These are phyloP conservation scores for Malbranchea cinnamomea DNA, from an alignment of 2,329 filamentous ascomycete species.

Conservation along the genomic window DNA sequence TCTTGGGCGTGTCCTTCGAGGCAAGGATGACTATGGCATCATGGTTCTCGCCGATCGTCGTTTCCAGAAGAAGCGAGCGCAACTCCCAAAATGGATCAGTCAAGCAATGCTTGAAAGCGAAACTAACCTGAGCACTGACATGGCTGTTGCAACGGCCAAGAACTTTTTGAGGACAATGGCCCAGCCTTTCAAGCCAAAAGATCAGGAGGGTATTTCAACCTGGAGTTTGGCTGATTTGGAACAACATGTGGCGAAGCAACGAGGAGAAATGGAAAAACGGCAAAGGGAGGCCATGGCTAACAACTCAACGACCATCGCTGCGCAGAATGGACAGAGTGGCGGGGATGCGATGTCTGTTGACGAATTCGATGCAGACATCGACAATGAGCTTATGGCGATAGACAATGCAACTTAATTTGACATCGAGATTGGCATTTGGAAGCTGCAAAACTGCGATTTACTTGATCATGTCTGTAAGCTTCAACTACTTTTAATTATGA, in stretches of 20 bases:
- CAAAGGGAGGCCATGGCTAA: slow-evolving; percentile 38
- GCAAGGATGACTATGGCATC: slow-evolving; percentile 98
- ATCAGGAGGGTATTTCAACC: slow-evolving; percentile 85
- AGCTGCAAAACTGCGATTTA: too few relatives aligned
- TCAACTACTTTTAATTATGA: too few relatives aligned
- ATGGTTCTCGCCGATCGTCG: slow-evolving; percentile 94
- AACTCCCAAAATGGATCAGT: slow-evolving; percentile 94
- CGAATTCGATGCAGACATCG: slow-evolving; percentile 23
- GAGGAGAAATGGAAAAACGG: slow-evolving; percentile 54
- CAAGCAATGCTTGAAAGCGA: slow-evolving; percentile 75
- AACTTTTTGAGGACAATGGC: slow-evolving; percentile 85
- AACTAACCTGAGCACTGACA: slow-evolving; percentile 84
- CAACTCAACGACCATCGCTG: slow-evolving; percentile 11
- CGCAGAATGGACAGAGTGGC: slow-evolving; percentile 12
- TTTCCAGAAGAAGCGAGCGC: slow-evolving; percentile 78
- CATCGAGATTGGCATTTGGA: too few relatives aligned
- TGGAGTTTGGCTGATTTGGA: slow-evolving; percentile 74
- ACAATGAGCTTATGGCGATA: slow-evolving; percentile 29
- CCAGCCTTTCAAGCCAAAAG: slow-evolving; percentile 65
- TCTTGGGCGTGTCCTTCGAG: slow-evolving; percentile 79
- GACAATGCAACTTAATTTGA: too few relatives aligned
- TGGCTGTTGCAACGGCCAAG: slow-evolving; percentile 79
- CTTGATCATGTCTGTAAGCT: too few relatives aligned
- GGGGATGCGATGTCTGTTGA: slow-evolving; percentile 23
- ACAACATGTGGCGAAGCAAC: slow-evolving; percentile 52